Evolutionary conservation across 345 rosid genomes (phyloP).

Genomic region (Populus alba): DNA sequence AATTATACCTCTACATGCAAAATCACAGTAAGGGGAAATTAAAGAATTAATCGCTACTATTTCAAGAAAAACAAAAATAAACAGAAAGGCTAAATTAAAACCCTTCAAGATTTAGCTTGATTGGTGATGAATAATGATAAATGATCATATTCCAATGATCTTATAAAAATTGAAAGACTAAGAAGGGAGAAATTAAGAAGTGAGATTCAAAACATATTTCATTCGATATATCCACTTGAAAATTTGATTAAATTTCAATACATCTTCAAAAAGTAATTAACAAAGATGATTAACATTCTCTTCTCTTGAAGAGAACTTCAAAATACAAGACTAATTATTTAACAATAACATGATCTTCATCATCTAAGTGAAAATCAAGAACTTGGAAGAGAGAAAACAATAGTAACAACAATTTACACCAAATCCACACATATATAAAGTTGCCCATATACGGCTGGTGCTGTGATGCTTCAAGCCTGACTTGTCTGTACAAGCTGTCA

Average conservation of each 20-base stretch:
- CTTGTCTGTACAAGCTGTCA: slow-evolving; percentile 1
- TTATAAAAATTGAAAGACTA: too few relatives aligned
- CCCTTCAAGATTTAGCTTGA: background rate
- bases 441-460: slow-evolving; percentile 17
- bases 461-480: background rate
- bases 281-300: background rate
- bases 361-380: background rate
- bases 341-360: background rate
- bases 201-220: too few relatives aligned
- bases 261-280: background rate
- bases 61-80: too few relatives aligned
- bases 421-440: slow-evolving; percentile 18
- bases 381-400: slow-evolving; percentile 3
- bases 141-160: too few relatives aligned
- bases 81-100: too few relatives aligned
- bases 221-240: background rate
- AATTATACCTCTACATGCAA: too few relatives aligned
- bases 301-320: slow-evolving; percentile 1
- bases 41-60: too few relatives aligned
- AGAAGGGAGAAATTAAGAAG: background rate
- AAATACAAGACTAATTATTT: background rate
- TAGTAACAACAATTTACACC: slow-evolving; percentile 15
- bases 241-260: background rate
- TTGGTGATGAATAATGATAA: too few relatives aligned
- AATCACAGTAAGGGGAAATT: too few relatives aligned